These are phyloP conservation scores for Ensete ventricosum DNA, from an alignment of 176 grass and related monocot species.

Conservation along the genomic window DNA sequence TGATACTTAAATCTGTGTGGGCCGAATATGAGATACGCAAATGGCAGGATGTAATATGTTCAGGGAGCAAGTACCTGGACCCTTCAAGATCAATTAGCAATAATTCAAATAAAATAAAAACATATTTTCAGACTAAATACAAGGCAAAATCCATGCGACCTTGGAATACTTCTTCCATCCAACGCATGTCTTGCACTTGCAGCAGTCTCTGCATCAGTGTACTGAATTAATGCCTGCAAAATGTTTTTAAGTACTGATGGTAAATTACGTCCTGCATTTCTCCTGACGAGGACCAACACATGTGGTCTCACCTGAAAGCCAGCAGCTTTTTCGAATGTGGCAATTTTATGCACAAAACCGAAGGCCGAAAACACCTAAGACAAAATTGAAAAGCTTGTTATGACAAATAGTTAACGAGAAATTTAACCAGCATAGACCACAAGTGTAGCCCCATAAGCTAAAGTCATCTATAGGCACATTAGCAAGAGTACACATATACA, in stretches of 20 bases:
- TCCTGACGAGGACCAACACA: neutral
- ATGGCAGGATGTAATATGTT: constrained; percentile 57
- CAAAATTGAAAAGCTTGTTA: neutral
- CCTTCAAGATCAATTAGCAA: constrained; percentile 16
- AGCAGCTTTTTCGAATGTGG: constrained; percentile 97
- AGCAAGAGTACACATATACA: neutral
- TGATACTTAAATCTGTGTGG: constrained; percentile 97
- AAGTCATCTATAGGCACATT: neutral
- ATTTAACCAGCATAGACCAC: neutral
- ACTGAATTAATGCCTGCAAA: constrained; percentile 85
- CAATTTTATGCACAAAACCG: constrained; percentile 97
- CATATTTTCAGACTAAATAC: constrained; percentile 4
- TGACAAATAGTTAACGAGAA: neutral
- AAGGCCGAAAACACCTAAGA: constrained; percentile 89
- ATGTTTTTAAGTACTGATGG: constrained; percentile 13
- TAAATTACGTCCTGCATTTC: neutral
- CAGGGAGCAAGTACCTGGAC: constrained; percentile 82
- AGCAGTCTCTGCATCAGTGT: constrained; percentile 82
- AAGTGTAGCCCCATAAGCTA: neutral
- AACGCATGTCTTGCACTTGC: constrained; percentile 74
- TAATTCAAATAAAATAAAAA: neutral
- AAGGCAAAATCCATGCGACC: constrained; percentile 22
- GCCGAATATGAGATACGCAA: constrained; percentile 91
- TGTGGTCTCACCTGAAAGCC: constrained; percentile 65
- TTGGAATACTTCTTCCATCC: constrained; percentile 99